phyloP scores from a whole-genome alignment of 1,139 yeast genomes.

The Suhomyces yuchorum region DNA sequence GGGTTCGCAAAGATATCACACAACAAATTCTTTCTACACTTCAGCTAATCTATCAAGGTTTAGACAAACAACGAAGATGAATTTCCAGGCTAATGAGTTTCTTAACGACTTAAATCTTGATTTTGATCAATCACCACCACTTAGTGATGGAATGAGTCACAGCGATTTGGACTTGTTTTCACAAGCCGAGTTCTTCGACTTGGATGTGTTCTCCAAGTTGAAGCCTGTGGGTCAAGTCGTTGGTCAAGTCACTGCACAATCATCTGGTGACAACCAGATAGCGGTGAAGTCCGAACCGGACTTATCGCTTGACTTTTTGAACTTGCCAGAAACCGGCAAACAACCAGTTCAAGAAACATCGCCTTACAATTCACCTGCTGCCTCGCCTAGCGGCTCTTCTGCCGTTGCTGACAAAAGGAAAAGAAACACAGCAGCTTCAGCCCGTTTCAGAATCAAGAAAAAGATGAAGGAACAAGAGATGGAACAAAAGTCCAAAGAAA shows the following conservation, averaged over 20 bases:
- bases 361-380: conserved; percentile 12
- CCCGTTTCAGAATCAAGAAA: conserved; percentile 78
- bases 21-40: conserved; percentile 1
- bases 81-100: conserved; percentile 48
- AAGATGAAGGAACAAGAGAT: conserved; percentile 82
- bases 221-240: conserved; percentile 17
- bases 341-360: conserved; percentile 6
- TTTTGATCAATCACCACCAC: conserved; percentile 25
- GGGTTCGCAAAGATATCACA: background rate
- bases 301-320: conserved; percentile 13
- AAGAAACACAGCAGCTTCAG: conserved; percentile 80
- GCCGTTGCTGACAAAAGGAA: conserved; percentile 55
- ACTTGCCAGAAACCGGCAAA: conserved; percentile 9
- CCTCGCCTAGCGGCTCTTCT: conserved; percentile 14
- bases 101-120: conserved; percentile 44
- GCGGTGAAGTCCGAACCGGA: conserved; percentile 16
- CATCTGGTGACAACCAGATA: conserved; percentile 2
- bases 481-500: conserved; percentile 50
- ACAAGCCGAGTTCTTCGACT: conserved; percentile 50
- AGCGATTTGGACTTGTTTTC: conserved; percentile 48
- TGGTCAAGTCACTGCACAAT: conserved; percentile 10
- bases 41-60: background rate
- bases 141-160: conserved; percentile 19
- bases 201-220: conserved; percentile 43
- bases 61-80: conserved; percentile 27